These are phyloP conservation scores for Botryotinia calthae DNA, from an alignment of 2,329 filamentous ascomycete species.

Conservation along the genomic window DNA sequence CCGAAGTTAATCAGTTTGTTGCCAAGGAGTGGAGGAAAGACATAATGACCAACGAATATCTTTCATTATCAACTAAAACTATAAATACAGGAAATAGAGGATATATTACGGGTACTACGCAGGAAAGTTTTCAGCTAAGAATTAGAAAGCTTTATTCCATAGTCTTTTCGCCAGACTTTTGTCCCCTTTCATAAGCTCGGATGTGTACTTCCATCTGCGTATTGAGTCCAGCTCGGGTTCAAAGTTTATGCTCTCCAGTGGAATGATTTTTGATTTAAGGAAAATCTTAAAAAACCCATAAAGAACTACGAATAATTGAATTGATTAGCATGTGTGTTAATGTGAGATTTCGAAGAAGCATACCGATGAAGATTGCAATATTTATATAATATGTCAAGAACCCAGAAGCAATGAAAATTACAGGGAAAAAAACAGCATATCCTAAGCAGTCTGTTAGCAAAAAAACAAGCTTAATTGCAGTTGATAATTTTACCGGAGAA, in stretches of 20 bases:
- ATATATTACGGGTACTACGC: neutral
- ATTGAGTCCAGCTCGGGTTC: neutral
- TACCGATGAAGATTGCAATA: conserved; percentile 54
- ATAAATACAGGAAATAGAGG: neutral
- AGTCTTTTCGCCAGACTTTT: neutral
- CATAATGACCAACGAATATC: neutral
- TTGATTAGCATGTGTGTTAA: neutral
- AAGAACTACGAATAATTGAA: conserved; percentile 20
- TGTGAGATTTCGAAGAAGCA: neutral
- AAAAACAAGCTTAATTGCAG: neutral
- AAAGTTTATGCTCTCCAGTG: conserved; percentile 11
- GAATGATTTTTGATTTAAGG: conserved; percentile 15
- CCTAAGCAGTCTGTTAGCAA: conserved; percentile 4
- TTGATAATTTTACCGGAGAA: conserved; percentile 42
- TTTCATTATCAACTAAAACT: neutral
- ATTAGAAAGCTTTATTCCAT: conserved; percentile 13
- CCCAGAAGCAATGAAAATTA: conserved; percentile 52
- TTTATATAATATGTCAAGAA: conserved; percentile 66
- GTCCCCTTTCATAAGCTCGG: neutral
- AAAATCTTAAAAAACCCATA: conserved; percentile 17
- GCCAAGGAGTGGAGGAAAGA: neutral
- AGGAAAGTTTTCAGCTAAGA: neutral
- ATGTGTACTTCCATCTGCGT: conserved; percentile 4
- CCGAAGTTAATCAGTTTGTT: neutral
- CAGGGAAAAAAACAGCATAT: neutral